A percentile compares a stretch with the other conserved stretches of the same genome.
Conservation (phyloP, 2,329 filamentous ascomycete genomes). For the Aspergillus sp. region DNA sequence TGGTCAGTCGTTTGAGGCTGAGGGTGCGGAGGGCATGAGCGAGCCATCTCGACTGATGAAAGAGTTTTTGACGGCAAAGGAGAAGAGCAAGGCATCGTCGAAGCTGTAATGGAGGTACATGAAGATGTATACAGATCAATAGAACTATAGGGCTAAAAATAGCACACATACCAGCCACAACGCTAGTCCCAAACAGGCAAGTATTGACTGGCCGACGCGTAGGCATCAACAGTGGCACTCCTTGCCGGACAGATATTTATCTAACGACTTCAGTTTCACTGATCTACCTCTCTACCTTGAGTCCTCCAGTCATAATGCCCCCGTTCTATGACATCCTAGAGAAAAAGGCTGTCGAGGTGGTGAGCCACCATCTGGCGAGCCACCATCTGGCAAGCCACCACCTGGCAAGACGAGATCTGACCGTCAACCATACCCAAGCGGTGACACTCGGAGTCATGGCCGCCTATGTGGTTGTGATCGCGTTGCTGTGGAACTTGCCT, state of each 20-base stretch:
- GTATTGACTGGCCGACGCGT: conserved; percentile 20
- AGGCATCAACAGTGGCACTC: conserved; percentile 8
- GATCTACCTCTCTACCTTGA: too few relatives aligned
- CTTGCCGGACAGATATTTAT: too few relatives aligned
- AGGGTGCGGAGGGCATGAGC: background rate
- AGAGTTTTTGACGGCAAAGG: conserved; percentile 1
- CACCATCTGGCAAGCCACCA: conserved; percentile 17
- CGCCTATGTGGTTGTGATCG: conserved; percentile 70
- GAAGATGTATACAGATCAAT: conserved; percentile 1
- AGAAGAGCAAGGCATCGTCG: background rate
- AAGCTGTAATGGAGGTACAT: background rate
- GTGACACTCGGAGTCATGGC: conserved; percentile 70
- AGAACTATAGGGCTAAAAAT: conserved; percentile 18
- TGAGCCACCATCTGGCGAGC: conserved; percentile 17
- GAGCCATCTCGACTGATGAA: conserved; percentile 3
- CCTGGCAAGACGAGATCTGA: conserved; percentile 54
- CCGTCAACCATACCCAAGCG: conserved; percentile 65
- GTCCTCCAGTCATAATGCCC: conserved; percentile 23
- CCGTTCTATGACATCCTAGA: conserved; percentile 23
- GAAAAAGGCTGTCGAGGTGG: conserved; percentile 19
- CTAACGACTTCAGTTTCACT: too few relatives aligned
- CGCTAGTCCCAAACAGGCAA: conserved; percentile 13
- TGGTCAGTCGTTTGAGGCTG: conserved; percentile 17
- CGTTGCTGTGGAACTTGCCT: conserved; percentile 74
- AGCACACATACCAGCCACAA: conserved; percentile 14